Base-by-base conservation (phyloP, 768 basidiomycete species). In the Fistulinella prunicolor region DNA sequence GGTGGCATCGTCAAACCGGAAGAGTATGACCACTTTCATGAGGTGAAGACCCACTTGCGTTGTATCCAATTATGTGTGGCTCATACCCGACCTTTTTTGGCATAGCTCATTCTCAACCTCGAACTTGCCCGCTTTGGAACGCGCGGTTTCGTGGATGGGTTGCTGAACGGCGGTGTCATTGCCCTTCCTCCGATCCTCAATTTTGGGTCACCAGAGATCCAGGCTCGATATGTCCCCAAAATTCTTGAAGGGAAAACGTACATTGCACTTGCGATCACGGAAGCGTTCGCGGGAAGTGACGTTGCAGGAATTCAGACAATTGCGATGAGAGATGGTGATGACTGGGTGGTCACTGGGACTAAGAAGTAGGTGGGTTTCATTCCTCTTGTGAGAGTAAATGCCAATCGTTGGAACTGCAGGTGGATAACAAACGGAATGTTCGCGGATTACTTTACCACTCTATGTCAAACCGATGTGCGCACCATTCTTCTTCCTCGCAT, bases 21-120 rank as follows among this genome's bases (percentile, higher is more conserved):
- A 62, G 81, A 86, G 49, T 97, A 88, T 58, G 90, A 96, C 66
- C 94, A 94, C 61, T 98, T 98, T 76, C 86, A 96, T 60, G 94
- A 91, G 74, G 86, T 85, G 47, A 51, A 10, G 58, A 51, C n/a
- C 26, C 21, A 21, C 13, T 32, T 28, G 6, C 13, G 30, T 14
- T 12, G 13, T 14, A 14, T 32, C 13, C 13, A 12, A 14, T 14
- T 32, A 32, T 32, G 30, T 14, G 6, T 26, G 16, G 40, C 48
- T 48, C 42, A 55, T 20, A n/a, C 35, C 19, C 16, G 39, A 32
- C 13, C 21, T 32, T 24, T 20, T 10, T 32, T 9, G 26, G 32
- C 42, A 28, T 51, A 89, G 87, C 74, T 84, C 38, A 88, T 91
- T 50, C 75, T 91, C 47, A 83, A 89, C 54, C 80, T 84, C 34